Evolutionary conservation across 1,139 yeast genomes (phyloP), one percentile per base, ranked within the genome.

Genomic region (Pichia sp.): DNA sequence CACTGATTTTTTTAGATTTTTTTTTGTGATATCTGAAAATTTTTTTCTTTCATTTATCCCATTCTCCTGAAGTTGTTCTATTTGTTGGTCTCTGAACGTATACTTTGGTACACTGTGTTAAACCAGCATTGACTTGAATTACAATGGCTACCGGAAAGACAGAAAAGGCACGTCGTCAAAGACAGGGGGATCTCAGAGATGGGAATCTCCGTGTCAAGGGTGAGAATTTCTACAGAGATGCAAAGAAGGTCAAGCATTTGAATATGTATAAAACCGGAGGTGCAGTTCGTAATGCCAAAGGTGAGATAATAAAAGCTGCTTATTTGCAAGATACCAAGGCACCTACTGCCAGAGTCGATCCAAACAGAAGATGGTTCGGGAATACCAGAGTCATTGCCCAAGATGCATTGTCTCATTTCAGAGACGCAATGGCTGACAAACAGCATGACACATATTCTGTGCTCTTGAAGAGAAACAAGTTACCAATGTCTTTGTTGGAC

Each of bases 321-420:
- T 85, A 83, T 42, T 80, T 92, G 59, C 99, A 93, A 70, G 85
- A 89, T 62, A 84, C 90, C 4, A 95, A 90, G 61, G 79, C 89
- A 38, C 98, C 98, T 19, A 82, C 78, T 61, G 99, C 98, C 1
- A 79, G 99, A 61, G 95, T 93, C 48, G 97, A 90, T 68, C 99
- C 99, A 5, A 92, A 93, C 70, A 82, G 96, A 69, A 83, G 93
- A 67, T 93, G 99, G 99, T 95, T 93, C 69, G 97, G 97, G 53
- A 93, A 90, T 72, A 90, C 99, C 31, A 82, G 99, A 67, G 99
- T 93, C 47, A 93, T 93, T 67, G 93, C 97, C 2, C 99, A 93
- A 70, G 97, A 95, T 75, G 97, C 99, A 1, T 76, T 93, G 67
- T 77, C 87, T 45, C 98, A 93, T 73, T 93, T 93, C 74, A 80